Evolutionary conservation across 192 early-diverging fungal species (phyloP), one percentile per base, ranked within the genome.

Genomic region (Backusella morwellensis): DNA sequence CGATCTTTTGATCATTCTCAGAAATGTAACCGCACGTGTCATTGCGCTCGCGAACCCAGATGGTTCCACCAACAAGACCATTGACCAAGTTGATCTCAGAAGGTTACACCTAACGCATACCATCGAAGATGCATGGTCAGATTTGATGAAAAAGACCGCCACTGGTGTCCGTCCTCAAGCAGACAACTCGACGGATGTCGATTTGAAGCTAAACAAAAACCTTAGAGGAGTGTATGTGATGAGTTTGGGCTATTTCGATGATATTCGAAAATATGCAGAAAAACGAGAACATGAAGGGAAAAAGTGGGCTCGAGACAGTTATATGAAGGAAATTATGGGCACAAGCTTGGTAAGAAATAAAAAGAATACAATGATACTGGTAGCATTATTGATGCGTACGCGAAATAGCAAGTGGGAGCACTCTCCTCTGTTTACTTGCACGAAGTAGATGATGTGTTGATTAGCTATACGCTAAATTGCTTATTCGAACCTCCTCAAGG

Each of bases 291-390:
- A 78, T 14, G 79, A 90, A 67, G 83, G 85, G 3, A 87, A 83
- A 12, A 82, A 81, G 21, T 79, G 41, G 73, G 54, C 83, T 4
- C 68, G 75, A 29, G 82, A 85, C 15, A 77, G 78, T 42, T 90
- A 88, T 54, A 84, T 83, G 70, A 79, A 70, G 26, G 87, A 88
- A 59, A 90, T 90, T 29, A 88, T 90, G 87, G 84, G 84, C n/a
- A 72, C 82, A 38, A 83, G 86, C 38, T 72, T 90, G 76, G 88
- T 90, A 84, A 79, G 76, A 17, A 7, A 19, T 32, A 15, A 21
- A 47, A 17, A 12, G 17, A 17, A 63, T 1, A 9, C 12, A n/a
- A 0, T 12, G 7, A n/a, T 29, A 14, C 0, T 68, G 67, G 56
- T 23, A 23, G n/a, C 21, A 26, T 23, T 56, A 29, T 29, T 14